Percentiles rank a stretch among this genome's conserved stretches.
Conservation (phyloP, 2,329 filamentous ascomycete genomes). For the Bipolaris gigantea region DNA sequence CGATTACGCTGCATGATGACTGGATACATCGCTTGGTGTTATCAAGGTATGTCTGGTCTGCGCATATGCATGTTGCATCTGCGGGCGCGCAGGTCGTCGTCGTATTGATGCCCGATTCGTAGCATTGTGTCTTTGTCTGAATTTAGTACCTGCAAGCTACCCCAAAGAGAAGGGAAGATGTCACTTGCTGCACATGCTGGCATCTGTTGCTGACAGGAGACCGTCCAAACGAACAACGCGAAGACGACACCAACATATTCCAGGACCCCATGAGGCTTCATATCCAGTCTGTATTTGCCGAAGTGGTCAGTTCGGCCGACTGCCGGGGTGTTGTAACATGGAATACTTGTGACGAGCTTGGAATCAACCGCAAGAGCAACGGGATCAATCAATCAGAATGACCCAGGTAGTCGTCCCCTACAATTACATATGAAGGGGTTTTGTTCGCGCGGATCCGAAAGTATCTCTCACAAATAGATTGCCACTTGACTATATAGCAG, state of each 20-base stretch:
- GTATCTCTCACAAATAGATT: no score
- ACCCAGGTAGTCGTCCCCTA: no score
- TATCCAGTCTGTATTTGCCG: not conserved
- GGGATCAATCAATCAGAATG: no score
- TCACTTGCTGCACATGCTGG: conserved; percentile 9
- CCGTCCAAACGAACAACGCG: not conserved
- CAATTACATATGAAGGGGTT: no score
- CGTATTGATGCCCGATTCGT: not conserved
- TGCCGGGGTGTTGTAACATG: not conserved
- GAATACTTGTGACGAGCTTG: not conserved
- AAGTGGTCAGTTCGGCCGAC: not conserved
- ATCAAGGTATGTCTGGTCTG: not conserved
- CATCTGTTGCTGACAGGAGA: not conserved
- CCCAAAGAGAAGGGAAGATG: no score
- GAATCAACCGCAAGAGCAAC: not conserved
- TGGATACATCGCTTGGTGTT: conserved; percentile 13
- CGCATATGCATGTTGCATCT: conserved; percentile 16
- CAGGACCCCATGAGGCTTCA: not conserved
- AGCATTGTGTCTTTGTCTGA: not conserved
- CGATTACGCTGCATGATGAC: conserved; percentile 12
- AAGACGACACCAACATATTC: not conserved
- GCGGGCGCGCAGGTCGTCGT: conserved; percentile 7
- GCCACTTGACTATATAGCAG: no score
- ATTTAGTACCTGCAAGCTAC: no score
- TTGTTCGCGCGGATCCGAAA: no score